These are phyloP conservation scores for Sclerotinia nivalis DNA, from an alignment of 2,329 filamentous ascomycete genomes.

Conservation along the genomic window DNA sequence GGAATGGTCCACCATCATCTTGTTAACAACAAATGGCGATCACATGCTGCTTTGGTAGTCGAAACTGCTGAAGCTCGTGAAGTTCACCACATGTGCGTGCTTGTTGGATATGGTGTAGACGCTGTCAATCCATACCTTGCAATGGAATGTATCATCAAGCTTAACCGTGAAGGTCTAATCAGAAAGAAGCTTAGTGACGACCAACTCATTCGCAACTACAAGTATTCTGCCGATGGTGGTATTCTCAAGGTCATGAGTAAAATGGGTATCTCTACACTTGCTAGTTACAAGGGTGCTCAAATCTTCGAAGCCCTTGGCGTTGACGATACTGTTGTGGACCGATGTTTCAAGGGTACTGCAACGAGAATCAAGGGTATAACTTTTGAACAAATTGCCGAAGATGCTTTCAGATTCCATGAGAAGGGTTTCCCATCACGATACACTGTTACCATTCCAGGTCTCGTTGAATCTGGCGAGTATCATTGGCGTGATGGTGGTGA, in stretches of 20 bases:
- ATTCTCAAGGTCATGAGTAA: constrained; percentile 99
- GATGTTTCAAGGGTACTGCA: constrained; percentile 92
- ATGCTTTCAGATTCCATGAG: constrained; percentile 93
- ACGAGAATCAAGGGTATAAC: constrained; percentile 93
- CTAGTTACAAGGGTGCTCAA: constrained; percentile 96
- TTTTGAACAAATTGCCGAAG: constrained; percentile 89
- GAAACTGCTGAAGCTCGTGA: constrained; percentile 96
- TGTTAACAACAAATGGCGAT: constrained; percentile 93
- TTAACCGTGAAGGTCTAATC: constrained; percentile 89
- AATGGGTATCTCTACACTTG: constrained; percentile 97
- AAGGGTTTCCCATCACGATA: constrained; percentile 82
- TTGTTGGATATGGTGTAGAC: constrained; percentile 92
- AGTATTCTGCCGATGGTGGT: constrained; percentile 92
- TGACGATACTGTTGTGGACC: constrained; percentile 87
- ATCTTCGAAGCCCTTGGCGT: constrained; percentile 96
- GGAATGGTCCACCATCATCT: constrained; percentile 95
- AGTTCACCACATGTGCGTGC: constrained; percentile 98
- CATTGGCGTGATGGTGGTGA: constrained; percentile 98
- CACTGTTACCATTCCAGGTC: constrained; percentile 74
- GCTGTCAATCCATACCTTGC: constrained; percentile 93
- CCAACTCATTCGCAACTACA: constrained; percentile 89
- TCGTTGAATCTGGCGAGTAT: constrained; percentile 93
- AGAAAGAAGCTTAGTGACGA: constrained; percentile 84
- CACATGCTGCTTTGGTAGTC: constrained; percentile 80
- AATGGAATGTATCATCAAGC: constrained; percentile 95